Evolutionary conservation across 768 basidiomycete species (phyloP).

Genomic region (Collybia sp.): DNA sequence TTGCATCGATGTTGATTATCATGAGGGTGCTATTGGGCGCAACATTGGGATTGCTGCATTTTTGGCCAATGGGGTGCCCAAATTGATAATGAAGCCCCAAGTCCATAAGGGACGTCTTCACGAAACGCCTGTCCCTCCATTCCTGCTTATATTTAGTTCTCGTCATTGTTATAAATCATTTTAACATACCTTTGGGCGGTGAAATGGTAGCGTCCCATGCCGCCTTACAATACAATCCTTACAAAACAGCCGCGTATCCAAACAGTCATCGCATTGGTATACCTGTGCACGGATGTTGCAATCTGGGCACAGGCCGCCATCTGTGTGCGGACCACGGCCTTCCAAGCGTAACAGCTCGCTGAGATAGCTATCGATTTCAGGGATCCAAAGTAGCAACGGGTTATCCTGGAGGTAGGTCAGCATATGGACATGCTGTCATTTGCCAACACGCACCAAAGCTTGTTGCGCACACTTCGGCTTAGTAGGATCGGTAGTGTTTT

Average conservation of each 20-base stretch:
- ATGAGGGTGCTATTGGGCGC: conserved; percentile 1
- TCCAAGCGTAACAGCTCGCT: conserved; percentile 1
- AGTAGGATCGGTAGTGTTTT: too few relatives aligned
- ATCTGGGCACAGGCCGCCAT: background rate
- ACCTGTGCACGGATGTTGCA: background rate
- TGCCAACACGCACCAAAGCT: background rate
- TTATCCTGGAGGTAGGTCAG: background rate
- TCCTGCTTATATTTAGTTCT: conserved; percentile 6
- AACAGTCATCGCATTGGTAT: conserved; percentile 3
- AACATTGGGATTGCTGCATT: conserved; percentile 4
- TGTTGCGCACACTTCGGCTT: background rate
- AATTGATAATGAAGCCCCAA: conserved; percentile 12
- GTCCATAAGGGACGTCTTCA: conserved; percentile 1
- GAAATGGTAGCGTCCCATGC: background rate
- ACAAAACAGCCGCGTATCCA: background rate
- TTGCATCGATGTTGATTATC: conserved; percentile 12
- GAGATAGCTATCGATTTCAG: conserved; percentile 2
- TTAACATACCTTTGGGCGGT: background rate
- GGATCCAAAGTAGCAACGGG: conserved; percentile 1
- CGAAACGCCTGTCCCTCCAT: conserved; percentile 9
- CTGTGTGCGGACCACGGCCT: background rate
- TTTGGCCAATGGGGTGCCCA: conserved; percentile 4
- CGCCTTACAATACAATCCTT: background rate
- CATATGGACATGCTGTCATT: background rate
- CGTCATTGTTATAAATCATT: background rate